Percentiles rank a stretch among this genome's conserved stretches.
Conservation (phyloP, 768 basidiomycete species). For the Kwoniella mangroviensis region DNA sequence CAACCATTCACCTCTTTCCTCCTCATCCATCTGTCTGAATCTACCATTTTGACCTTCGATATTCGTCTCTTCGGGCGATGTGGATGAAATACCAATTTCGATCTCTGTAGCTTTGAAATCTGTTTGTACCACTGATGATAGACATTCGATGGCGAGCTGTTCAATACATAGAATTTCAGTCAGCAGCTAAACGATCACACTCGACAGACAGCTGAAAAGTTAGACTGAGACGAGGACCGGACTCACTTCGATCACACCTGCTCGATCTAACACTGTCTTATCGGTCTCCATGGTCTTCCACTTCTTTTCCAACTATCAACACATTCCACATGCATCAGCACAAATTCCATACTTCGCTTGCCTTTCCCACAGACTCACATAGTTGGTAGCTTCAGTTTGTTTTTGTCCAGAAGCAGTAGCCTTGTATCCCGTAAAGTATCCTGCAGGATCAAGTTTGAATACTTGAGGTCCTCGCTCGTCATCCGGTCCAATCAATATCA, state of each 20-base stretch:
- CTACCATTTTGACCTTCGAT: constrained; percentile 61
- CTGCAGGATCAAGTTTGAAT: constrained; percentile 98
- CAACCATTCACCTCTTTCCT: constrained; percentile 59
- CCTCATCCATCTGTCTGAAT: constrained; percentile 59
- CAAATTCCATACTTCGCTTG: no score
- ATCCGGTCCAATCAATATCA: constrained; percentile 94
- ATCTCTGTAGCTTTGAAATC: constrained; percentile 96
- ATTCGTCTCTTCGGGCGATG: constrained; percentile 68
- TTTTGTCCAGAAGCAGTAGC: constrained; percentile 91
- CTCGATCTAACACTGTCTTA: constrained; percentile 72
- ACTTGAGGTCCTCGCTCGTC: constrained; percentile 90
- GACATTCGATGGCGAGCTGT: constrained; percentile 90
- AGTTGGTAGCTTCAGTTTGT: constrained; percentile 98
- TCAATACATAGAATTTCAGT: background rate
- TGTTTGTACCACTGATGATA: constrained; percentile 90
- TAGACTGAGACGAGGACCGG: background rate
- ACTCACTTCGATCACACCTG: constrained; percentile 86
- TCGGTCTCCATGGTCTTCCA: constrained; percentile 92
- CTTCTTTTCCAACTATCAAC: constrained; percentile 80
- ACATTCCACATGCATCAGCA: background rate
- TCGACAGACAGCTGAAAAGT: background rate
- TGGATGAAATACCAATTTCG: constrained; percentile 91
- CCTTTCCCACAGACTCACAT: constrained; percentile 56
- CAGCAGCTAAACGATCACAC: constrained; percentile 1
- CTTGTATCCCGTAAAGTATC: constrained; percentile 97